phyloP scores from a whole-genome alignment of 176 grass and related monocot species.

The Miscanthus lutarioriparius region DNA sequence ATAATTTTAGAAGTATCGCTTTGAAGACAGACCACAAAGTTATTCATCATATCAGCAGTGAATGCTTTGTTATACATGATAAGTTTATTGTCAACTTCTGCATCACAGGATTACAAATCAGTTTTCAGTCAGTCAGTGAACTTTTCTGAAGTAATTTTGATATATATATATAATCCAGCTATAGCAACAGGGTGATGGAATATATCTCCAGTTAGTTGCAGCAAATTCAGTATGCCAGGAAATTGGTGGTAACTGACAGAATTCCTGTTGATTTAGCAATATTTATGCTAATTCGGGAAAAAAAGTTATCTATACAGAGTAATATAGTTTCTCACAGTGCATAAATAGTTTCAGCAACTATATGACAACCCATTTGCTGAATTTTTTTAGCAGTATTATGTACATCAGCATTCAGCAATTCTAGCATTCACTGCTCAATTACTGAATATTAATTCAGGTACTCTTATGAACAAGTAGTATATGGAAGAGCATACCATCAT shows the following conservation, averaged over 20 bases:
- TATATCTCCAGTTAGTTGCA: not conserved
- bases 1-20: not conserved
- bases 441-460: constrained; percentile 28
- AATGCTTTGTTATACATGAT: not conserved
- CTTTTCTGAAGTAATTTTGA: not conserved
- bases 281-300: not conserved
- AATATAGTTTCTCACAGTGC: not conserved
- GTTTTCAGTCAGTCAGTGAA: not conserved
- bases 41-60: not conserved
- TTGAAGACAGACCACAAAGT: constrained; percentile 1
- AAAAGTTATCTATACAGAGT: not conserved
- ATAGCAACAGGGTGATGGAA: not conserved
- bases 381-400: constrained; percentile 2
- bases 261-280: not conserved
- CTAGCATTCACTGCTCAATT: constrained; percentile 8
- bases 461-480: constrained; percentile 22
- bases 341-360: constrained; percentile 2
- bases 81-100: constrained; percentile 11
- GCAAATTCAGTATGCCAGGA: constrained; percentile 14
- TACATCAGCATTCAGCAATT: constrained; percentile 3
- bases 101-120: not conserved
- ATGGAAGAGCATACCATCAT: constrained; percentile 73
- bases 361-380: not conserved
- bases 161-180: not conserved
- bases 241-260: not conserved